These are phyloP conservation scores for Auricularia cornea DNA, from an alignment of 768 basidiomycete species.

Conservation along the genomic window DNA sequence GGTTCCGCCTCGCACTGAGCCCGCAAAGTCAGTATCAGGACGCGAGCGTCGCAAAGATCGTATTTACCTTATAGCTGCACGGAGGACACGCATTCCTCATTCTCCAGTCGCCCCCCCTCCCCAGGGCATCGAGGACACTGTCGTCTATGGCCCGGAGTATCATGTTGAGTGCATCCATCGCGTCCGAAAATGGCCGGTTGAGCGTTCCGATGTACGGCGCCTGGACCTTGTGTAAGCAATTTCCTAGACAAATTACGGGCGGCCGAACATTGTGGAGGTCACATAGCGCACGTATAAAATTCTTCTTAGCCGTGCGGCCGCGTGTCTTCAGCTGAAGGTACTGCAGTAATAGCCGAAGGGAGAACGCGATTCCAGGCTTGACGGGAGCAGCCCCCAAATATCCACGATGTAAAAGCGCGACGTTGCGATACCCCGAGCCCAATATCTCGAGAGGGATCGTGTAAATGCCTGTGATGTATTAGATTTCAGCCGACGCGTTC, in stretches of 20 bases:
- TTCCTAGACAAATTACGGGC: not conserved
- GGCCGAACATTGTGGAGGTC: not conserved
- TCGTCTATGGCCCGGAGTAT: not conserved
- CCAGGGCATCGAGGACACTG: not conserved
- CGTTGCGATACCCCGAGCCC: not conserved
- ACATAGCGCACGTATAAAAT: not conserved
- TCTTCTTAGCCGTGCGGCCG: not conserved
- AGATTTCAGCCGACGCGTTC: not conserved
- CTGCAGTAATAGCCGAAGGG: not conserved
- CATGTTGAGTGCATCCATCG: not conserved
- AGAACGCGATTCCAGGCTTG: not conserved
- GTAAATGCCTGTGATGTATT: not conserved
- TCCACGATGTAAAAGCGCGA: not conserved
- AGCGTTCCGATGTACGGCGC: not conserved
- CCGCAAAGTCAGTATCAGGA: not conserved
- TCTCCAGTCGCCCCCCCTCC: not conserved
- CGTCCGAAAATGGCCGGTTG: not conserved
- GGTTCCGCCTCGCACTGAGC: slow-evolving; percentile 9
- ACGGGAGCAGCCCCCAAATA: not conserved
- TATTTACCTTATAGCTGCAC: not conserved
- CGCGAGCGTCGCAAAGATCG: not conserved
- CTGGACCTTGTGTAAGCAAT: not conserved
- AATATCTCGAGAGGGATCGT: not conserved
- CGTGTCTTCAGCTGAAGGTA: not conserved
- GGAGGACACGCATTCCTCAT: not conserved